Conservation (phyloP, 306 rosid species). For the Acacia acuminata region DNA sequence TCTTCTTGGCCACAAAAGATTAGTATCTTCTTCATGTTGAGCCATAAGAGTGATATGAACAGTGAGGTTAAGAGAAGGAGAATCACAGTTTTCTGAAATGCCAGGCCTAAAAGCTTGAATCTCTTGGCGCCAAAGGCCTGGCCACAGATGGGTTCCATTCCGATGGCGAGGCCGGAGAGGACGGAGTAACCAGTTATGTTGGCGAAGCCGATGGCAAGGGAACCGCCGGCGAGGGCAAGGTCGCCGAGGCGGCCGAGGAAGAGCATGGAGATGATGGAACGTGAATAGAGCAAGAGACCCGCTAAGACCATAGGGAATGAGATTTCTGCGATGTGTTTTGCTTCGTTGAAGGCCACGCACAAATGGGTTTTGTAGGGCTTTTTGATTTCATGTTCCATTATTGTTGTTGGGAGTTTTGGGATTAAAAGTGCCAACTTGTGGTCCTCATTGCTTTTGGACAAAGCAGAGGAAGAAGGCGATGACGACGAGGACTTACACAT, state of each 20-base stretch:
- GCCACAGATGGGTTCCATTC: constrained; percentile 46
- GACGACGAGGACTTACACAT: constrained; percentile 25
- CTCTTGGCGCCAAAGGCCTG: constrained; percentile 45
- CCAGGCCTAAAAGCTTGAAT: constrained; percentile 36
- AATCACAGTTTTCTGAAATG: constrained; percentile 33
- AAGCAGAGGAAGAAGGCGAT: neutral
- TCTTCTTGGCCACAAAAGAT: constrained; percentile 36
- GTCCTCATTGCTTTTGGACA: constrained; percentile 15
- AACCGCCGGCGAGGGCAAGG: constrained; percentile 42
- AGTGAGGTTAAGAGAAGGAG: constrained; percentile 32
- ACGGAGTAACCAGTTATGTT: constrained; percentile 42
- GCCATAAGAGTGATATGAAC: constrained; percentile 32
- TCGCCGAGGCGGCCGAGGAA: constrained; percentile 42
- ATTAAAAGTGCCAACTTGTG: neutral
- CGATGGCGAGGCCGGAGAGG: constrained; percentile 53
- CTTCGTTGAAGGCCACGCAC: constrained; percentile 19
- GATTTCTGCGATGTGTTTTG: constrained; percentile 32
- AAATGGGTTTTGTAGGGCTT: neutral
- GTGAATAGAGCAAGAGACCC: constrained; percentile 36
- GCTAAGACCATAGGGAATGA: constrained; percentile 33
- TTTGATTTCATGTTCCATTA: neutral
- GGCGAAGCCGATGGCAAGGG: constrained; percentile 44
- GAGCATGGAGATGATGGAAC: constrained; percentile 46
- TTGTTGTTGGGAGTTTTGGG: constrained; percentile 18
- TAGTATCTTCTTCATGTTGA: constrained; percentile 31